These are phyloP conservation scores for Dendrobium nobile DNA, from an alignment of 106 monocot species.

Conservation along the genomic window DNA sequence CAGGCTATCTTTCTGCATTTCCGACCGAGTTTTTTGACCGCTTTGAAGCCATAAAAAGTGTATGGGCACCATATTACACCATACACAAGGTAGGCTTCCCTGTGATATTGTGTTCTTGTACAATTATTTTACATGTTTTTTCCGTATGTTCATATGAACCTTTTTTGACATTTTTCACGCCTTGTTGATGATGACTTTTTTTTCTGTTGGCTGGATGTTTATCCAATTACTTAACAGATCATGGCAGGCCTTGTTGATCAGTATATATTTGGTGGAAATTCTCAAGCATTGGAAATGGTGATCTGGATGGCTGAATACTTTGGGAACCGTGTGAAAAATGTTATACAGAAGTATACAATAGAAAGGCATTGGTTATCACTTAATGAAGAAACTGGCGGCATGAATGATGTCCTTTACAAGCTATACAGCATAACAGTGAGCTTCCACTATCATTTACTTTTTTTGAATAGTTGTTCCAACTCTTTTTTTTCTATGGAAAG, in stretches of 20 bases:
- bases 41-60: slow-evolving; percentile 55
- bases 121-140: background rate
- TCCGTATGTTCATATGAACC: background rate
- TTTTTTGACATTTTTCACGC: background rate
- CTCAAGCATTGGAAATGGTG: slow-evolving; percentile 66
- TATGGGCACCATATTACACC: slow-evolving; percentile 99
- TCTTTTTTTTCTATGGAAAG: background rate
- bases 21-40: slow-evolving; percentile 85
- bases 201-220: background rate
- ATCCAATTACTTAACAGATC: slow-evolving; percentile 41
- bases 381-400: slow-evolving; percentile 98
- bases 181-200: background rate
- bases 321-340: slow-evolving; percentile 78
- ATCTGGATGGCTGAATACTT: slow-evolving; percentile 97
- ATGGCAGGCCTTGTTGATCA: slow-evolving; percentile 95
- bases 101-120: background rate
- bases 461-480: background rate
- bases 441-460: background rate
- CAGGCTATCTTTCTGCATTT: slow-evolving; percentile 92
- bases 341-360: slow-evolving; percentile 73
- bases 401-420: slow-evolving; percentile 96
- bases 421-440: slow-evolving; percentile 78
- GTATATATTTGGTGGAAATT: slow-evolving; percentile 46
- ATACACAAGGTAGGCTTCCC: slow-evolving; percentile 75
- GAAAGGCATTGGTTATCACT: slow-evolving; percentile 89